Evolutionary conservation across 805 yeast species (phyloP).

Genomic region (Yarrowia sp.): DNA sequence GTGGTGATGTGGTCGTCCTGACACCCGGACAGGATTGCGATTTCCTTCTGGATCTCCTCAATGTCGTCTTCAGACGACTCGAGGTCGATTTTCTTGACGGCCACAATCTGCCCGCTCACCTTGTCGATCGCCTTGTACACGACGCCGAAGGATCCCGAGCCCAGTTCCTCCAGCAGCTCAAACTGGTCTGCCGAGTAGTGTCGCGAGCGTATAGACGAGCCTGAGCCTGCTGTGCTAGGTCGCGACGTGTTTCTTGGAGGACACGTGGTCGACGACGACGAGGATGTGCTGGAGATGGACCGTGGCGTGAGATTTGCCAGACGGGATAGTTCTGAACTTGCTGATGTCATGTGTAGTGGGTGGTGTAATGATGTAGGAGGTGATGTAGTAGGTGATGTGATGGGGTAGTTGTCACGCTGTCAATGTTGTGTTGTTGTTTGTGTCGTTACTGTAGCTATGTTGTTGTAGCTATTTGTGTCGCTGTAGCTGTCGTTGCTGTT

Average conservation of each 20-base stretch:
- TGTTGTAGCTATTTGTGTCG: neutral
- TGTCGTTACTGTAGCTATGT: neutral
- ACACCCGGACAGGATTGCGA: slow-evolving; percentile 65
- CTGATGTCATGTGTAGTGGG: neutral
- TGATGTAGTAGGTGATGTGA: neutral
- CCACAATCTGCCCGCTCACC: slow-evolving; percentile 50
- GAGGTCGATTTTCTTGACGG: slow-evolving; percentile 80
- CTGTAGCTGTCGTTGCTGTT: neutral
- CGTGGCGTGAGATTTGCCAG: slow-evolving; percentile 13
- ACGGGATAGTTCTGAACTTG: slow-evolving; percentile 3
- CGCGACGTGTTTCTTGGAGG: neutral
- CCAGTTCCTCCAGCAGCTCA: slow-evolving; percentile 37
- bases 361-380: neutral
- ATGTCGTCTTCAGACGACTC: slow-evolving; percentile 79
- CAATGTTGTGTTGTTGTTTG: neutral
- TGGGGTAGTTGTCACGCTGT: neutral
- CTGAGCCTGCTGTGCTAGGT: slow-evolving; percentile 6
- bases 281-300: slow-evolving; percentile 27
- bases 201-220: slow-evolving; percentile 27
- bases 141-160: slow-evolving; percentile 33
- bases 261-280: slow-evolving; percentile 34
- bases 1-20: slow-evolving; percentile 64
- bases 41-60: slow-evolving; percentile 67
- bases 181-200: slow-evolving; percentile 44
- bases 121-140: slow-evolving; percentile 37